Evolutionary conservation across 805 yeast species (phyloP), one percentile per base, ranked within the genome.

Genomic region (Lipomyces starkeyi): DNA sequence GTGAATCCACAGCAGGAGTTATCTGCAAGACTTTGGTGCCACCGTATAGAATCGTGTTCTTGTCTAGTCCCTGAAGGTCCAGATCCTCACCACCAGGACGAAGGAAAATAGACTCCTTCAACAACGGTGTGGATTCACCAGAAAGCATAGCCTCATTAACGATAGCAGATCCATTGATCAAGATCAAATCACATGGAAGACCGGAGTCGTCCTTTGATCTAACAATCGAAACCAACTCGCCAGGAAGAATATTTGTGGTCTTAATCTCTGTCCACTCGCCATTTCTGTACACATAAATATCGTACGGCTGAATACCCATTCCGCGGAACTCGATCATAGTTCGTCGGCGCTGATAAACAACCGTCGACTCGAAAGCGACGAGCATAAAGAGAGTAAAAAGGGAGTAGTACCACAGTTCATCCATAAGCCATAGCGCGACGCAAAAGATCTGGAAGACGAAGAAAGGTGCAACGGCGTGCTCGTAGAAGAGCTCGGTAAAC

Each of bases 121-220:
- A 86, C 74, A 95, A 83, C 6, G 99, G 99, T 57, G 99, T 95
- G 5, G 98, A 93, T 82, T 95, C 99, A 78, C 99, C 99, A 4
- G 97, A 91, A 65, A 95, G 87, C 99, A 95, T 95, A 29, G 99
- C 99, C 83, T 95, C 99, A 77, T 95, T 95, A 58, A 95, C 97
- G 76, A 95, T 95, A 73, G 97, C 95, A 22, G 97, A 85, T 62
- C 99, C 99, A 74, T 89, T 93, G 62, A 91, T 79, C 58, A 95
- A 83, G 49, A 95, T 80, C 80, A 95, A 80, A 79, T 95, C 99
- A 82, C 99, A 95, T 20, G 99, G 98, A 64, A 95, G 81, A 1
- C 98, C 97, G 71, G 90, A 86, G 65, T 92, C 98, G 61, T 94
- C 99, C 63, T 84, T 88, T 5, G 97, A 91, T 82, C 99, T 89